These are phyloP conservation scores for Candida smagusa DNA, from an alignment of 1,139 yeast species.

Conservation along the genomic window DNA sequence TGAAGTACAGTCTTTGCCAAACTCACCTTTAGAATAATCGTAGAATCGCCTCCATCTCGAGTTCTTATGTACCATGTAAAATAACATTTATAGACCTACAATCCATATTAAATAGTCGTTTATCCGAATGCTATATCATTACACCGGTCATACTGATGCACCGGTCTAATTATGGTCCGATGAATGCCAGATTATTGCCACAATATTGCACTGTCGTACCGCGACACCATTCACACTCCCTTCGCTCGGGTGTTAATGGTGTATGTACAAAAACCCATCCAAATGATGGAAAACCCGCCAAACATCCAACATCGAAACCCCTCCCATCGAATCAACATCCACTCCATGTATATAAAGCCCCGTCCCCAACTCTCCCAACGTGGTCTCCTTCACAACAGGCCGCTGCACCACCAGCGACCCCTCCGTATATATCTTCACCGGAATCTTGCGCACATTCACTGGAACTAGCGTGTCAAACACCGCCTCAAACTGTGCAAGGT, in stretches of 20 bases:
- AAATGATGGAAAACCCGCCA: slow-evolving; percentile 55
- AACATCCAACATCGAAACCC: slow-evolving; percentile 47
- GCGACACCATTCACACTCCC: too few relatives aligned
- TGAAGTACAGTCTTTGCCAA: too few relatives aligned
- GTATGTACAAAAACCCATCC: slow-evolving; percentile 82
- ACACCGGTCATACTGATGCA: too few relatives aligned
- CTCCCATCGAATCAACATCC: slow-evolving; percentile 35
- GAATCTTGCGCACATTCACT: slow-evolving; percentile 43
- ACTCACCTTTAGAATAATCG: too few relatives aligned
- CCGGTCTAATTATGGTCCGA: too few relatives aligned
- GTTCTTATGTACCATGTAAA: too few relatives aligned
- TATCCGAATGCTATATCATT: too few relatives aligned
- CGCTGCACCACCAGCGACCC: slow-evolving; percentile 48
- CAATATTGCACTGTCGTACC: too few relatives aligned
- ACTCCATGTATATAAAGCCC: slow-evolving; percentile 64
- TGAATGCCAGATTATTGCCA: too few relatives aligned
- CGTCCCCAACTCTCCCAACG: slow-evolving; percentile 1
- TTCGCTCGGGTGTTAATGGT: too few relatives aligned
- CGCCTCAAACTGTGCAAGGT: slow-evolving; percentile 20
- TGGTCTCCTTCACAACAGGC: slow-evolving; percentile 26
- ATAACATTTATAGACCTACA: not conserved
- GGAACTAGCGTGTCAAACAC: slow-evolving; percentile 25
- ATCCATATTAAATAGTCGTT: too few relatives aligned
- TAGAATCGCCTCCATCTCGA: too few relatives aligned
- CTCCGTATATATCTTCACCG: slow-evolving; percentile 57